These are phyloP conservation scores for Hortaea werneckii DNA, from an alignment of 2,329 filamentous ascomycete species.

Conservation along the genomic window DNA sequence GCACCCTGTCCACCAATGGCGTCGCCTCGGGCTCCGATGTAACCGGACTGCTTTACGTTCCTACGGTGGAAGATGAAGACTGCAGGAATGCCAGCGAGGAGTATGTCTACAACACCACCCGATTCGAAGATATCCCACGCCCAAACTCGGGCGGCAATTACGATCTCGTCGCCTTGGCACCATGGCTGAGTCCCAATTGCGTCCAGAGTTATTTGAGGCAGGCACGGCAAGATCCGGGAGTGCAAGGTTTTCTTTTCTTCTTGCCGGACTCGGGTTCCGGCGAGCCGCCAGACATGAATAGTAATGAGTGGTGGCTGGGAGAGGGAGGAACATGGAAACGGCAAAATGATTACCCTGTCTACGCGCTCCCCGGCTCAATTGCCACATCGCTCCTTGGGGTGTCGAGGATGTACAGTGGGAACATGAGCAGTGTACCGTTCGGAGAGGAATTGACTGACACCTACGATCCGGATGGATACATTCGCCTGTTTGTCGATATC, in stretches of 20 bases:
- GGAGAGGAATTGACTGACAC: conserved; percentile 28
- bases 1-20: conserved; percentile 63
- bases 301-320: conserved; percentile 58
- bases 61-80: conserved; percentile 49
- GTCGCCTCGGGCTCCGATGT: conserved; percentile 52
- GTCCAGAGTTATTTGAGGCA: conserved; percentile 59
- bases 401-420: conserved; percentile 65
- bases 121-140: conserved; percentile 55
- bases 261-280: conserved; percentile 34
- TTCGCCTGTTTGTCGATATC: conserved; percentile 43
- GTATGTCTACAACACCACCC: conserved; percentile 67
- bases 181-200: conserved; percentile 71
- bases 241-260: conserved; percentile 51
- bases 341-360: conserved; percentile 67
- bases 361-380: conserved; percentile 61
- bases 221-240: conserved; percentile 47
- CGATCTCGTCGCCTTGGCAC: conserved; percentile 70
- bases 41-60: conserved; percentile 76
- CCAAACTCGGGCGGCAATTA: conserved; percentile 42
- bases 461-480: conserved; percentile 33
- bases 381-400: conserved; percentile 59
- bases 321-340: conserved; percentile 63
- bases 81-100: conserved; percentile 54
- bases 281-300: conserved; percentile 54
- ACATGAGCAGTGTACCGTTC: conserved; percentile 44